Evolutionary conservation across 495 filamentous ascomycete species (phyloP).

Genomic region (Opeltia flavorubescens): DNA sequence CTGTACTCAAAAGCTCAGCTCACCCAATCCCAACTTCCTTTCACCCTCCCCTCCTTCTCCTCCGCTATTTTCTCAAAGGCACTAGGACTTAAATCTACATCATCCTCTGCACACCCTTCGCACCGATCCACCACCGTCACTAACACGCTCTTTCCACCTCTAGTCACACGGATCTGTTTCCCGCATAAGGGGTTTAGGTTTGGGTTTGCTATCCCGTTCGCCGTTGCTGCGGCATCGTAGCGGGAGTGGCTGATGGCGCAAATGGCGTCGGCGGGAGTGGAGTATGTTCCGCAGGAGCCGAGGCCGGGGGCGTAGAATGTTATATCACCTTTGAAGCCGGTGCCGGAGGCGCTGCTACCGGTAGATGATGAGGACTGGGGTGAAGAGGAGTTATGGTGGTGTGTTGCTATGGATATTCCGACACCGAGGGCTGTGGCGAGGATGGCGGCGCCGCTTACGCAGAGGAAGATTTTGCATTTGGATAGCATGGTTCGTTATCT

Average conservation of each 20-base stretch:
- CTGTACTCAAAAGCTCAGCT: too few relatives aligned
- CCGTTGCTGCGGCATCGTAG: background rate
- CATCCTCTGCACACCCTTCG: slow-evolving; percentile 40
- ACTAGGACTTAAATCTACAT: slow-evolving; percentile 50
- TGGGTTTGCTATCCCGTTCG: background rate
- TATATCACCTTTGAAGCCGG: background rate
- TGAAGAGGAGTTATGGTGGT: too few relatives aligned
- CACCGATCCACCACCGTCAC: background rate
- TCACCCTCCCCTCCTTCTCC: slow-evolving; percentile 40
- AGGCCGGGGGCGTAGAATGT: background rate
- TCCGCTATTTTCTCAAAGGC: slow-evolving; percentile 49
- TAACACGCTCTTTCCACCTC: background rate
- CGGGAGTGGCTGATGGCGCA: background rate
- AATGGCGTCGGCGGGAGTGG: background rate
- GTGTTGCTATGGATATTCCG: too few relatives aligned
- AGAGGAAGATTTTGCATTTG: too few relatives aligned
- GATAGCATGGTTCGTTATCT: too few relatives aligned
- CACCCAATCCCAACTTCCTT: slow-evolving; percentile 57
- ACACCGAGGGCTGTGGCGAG: too few relatives aligned
- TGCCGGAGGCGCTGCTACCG: too few relatives aligned
- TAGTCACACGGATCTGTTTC: background rate
- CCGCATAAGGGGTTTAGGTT: background rate
- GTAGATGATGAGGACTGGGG: too few relatives aligned
- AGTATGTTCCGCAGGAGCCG: background rate
- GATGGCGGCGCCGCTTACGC: too few relatives aligned